Evolutionary conservation across 2,329 filamentous ascomycete species (phyloP).

Genomic region (Alternaria sp.): DNA sequence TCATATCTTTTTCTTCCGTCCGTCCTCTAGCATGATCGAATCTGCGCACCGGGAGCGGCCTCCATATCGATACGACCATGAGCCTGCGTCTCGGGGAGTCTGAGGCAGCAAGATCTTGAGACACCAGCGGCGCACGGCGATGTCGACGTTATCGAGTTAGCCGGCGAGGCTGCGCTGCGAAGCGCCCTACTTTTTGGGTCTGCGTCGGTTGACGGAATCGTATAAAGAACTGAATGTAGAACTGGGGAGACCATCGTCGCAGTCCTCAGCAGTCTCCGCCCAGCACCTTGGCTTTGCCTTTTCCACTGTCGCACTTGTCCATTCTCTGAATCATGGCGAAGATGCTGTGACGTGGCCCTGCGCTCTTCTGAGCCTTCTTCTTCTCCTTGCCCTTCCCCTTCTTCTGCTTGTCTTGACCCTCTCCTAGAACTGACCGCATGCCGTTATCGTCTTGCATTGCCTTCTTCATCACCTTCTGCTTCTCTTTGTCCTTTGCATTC

Average conservation of each 20-base stretch:
- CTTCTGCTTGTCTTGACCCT: background rate
- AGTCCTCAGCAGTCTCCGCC: too few species aligned
- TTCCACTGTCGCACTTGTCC: too few species aligned
- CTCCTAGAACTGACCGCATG: background rate
- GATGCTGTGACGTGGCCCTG: background rate
- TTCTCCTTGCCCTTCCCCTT: background rate
- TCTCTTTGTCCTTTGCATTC: background rate
- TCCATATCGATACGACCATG: background rate
- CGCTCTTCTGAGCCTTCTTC: background rate
- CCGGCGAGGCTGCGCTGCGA: background rate
- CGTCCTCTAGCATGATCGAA: background rate
- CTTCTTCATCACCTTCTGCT: background rate
- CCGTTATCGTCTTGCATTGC: background rate
- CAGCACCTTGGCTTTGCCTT: too few species aligned
- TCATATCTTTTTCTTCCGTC: background rate
- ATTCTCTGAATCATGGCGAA: too few species aligned
- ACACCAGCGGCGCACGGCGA: too few species aligned
- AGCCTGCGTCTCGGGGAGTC: background rate
- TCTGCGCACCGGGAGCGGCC: background rate
- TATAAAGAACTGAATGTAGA: too few species aligned
- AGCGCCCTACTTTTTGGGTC: too few species aligned
- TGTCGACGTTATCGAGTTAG: too few species aligned
- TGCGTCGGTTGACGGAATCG: too few species aligned
- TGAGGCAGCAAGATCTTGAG: too few species aligned
- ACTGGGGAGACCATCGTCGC: too few species aligned